Evolutionary conservation across 2,329 filamentous ascomycete species (phyloP).

Genomic region (Keithomyces neogunnii): DNA sequence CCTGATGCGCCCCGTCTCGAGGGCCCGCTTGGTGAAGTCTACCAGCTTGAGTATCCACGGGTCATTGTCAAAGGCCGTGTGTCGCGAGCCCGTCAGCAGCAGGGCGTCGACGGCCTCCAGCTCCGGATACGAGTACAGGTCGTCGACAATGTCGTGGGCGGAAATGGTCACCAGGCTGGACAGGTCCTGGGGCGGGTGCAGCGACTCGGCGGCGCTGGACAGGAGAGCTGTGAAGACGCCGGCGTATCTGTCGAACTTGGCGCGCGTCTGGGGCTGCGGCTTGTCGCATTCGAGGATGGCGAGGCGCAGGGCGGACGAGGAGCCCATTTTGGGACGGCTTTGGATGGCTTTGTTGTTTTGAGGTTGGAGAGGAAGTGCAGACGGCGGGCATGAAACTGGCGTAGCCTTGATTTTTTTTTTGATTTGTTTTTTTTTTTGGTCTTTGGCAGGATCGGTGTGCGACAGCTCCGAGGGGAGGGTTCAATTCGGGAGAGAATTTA

Average conservation of each 20-base stretch:
- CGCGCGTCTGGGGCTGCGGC: slow-evolving; percentile 54
- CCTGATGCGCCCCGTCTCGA: slow-evolving; percentile 46
- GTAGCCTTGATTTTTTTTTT: too few relatives aligned
- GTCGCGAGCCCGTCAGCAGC: slow-evolving; percentile 68
- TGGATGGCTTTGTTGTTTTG: not conserved
- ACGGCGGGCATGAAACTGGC: too few relatives aligned
- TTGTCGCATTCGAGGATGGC: slow-evolving; percentile 85
- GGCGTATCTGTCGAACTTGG: slow-evolving; percentile 63
- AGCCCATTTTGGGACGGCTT: not conserved
- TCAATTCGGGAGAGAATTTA: too few relatives aligned
- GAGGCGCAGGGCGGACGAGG: slow-evolving; percentile 50
- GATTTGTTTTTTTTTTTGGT: too few relatives aligned
- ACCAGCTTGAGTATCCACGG: slow-evolving; percentile 36
- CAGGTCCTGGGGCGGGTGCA: slow-evolving; percentile 32
- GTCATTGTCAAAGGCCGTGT: slow-evolving; percentile 33
- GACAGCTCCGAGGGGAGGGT: too few relatives aligned
- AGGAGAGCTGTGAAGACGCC: slow-evolving; percentile 60
- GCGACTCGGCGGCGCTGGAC: slow-evolving; percentile 38
- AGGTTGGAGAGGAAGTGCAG: too few relatives aligned
- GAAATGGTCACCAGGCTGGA: slow-evolving; percentile 47
- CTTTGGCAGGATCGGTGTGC: too few relatives aligned
- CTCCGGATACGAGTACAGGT: slow-evolving; percentile 58
- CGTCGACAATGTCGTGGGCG: slow-evolving; percentile 62
- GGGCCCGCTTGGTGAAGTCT: slow-evolving; percentile 25
- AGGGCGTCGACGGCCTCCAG: slow-evolving; percentile 73